Evolutionary conservation across 2,329 filamentous ascomycete genomes (phyloP).

Genomic region (Penicillium verrucosum): DNA sequence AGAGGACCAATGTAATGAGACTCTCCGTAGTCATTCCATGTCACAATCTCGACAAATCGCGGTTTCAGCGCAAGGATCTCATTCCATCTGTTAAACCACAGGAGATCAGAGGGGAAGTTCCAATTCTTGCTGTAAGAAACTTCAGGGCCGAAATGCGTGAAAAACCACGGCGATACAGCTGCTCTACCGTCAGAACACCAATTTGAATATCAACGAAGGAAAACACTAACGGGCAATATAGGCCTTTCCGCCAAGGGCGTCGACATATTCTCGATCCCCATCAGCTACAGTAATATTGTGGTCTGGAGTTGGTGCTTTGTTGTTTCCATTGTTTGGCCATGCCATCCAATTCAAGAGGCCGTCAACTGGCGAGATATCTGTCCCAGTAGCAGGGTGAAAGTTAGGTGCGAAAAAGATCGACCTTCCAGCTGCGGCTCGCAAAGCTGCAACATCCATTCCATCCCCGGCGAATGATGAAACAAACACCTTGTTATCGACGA

Average conservation of each 20-base stretch:
- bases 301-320: conserved; percentile 49
- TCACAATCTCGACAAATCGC: conserved; percentile 49
- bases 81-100: conserved; percentile 46
- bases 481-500: conserved; percentile 49
- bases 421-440: conserved; percentile 43
- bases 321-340: conserved; percentile 45
- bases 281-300: conserved; percentile 43
- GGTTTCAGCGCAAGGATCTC: conserved; percentile 46
- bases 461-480: conserved; percentile 55
- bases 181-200: background rate
- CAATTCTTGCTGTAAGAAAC: conserved; percentile 53
- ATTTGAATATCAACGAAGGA: background rate
- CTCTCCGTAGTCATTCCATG: conserved; percentile 55
- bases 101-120: conserved; percentile 46
- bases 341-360: conserved; percentile 46
- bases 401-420: conserved; percentile 52
- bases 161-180: conserved; percentile 53
- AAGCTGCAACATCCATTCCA: conserved; percentile 43
- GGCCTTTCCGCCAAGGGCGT: conserved; percentile 38
- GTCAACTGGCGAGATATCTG: conserved; percentile 38
- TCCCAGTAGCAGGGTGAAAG: conserved; percentile 44
- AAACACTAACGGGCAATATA: conserved; percentile 48
- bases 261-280: conserved; percentile 38
- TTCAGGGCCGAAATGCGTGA: conserved; percentile 48
- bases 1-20: conserved; percentile 53